A percentile compares a stretch with the other conserved stretches of the same genome.
Conservation (phyloP, 192 early-diverging fungal genomes). For the Coemansia sp. region DNA sequence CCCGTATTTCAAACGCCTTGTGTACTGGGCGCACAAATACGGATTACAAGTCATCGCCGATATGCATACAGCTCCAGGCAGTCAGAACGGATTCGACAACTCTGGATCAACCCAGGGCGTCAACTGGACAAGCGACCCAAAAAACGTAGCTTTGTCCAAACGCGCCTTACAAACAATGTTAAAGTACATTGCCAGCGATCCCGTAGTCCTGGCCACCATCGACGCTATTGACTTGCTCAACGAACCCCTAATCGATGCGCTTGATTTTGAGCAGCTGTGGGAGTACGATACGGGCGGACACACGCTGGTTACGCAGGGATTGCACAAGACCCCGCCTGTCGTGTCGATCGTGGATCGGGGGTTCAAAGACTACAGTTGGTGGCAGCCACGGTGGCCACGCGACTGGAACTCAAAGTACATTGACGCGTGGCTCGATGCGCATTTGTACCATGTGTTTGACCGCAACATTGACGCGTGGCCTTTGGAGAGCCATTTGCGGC, state of each 20-base stretch:
- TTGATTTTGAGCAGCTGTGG: slow-evolving; percentile 52
- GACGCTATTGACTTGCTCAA: slow-evolving; percentile 51
- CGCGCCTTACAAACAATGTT: slow-evolving; percentile 57
- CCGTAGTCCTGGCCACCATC: slow-evolving; percentile 31
- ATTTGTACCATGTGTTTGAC: slow-evolving; percentile 57
- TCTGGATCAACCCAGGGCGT: slow-evolving; percentile 50
- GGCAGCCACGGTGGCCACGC: slow-evolving; percentile 47
- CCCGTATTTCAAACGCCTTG: slow-evolving; percentile 49
- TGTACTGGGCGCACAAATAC: slow-evolving; percentile 58
- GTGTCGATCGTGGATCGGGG: slow-evolving; percentile 49
- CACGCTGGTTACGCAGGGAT: slow-evolving; percentile 24
- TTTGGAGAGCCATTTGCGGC: slow-evolving; percentile 36
- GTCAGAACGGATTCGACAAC: slow-evolving; percentile 63
- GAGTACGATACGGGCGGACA: slow-evolving; percentile 51
- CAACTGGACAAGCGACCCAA: slow-evolving; percentile 51
- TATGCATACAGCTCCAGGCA: slow-evolving; percentile 61
- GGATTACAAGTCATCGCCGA: slow-evolving; percentile 58
- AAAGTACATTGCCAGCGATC: slow-evolving; percentile 55
- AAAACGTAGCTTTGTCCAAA: slow-evolving; percentile 57
- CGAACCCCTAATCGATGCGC: slow-evolving; percentile 44
- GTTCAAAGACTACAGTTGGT: slow-evolving; percentile 52
- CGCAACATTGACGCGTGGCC: slow-evolving; percentile 42
- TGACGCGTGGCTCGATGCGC: slow-evolving; percentile 52
- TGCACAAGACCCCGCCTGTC: slow-evolving; percentile 36
- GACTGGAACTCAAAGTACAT: slow-evolving; percentile 50